phyloP scores from a whole-genome alignment of 2,329 filamentous ascomycete species.

The Capronia epimyces region DNA sequence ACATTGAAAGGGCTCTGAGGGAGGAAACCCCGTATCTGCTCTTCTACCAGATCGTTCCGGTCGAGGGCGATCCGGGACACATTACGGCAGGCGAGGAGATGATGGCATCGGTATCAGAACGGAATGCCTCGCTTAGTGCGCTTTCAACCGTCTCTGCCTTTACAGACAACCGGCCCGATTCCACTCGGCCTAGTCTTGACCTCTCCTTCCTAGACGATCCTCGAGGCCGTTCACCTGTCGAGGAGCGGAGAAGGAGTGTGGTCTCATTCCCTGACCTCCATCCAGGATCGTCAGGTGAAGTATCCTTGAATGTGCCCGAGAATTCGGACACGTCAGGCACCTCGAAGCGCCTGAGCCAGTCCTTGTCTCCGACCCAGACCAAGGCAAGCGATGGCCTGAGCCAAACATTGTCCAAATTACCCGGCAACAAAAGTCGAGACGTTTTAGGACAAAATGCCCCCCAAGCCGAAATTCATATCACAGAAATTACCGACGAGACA shows the following conservation, averaged over 20 bases:
- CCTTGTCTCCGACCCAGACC: constrained; percentile 9
- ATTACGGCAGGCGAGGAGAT: constrained; percentile 35
- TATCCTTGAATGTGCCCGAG: constrained; percentile 12
- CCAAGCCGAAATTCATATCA: constrained; percentile 14
- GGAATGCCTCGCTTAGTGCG: constrained; percentile 19
- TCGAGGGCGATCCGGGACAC: constrained; percentile 58
- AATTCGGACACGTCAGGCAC: constrained; percentile 7
- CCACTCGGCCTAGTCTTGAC: constrained; percentile 38
- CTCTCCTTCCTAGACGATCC: constrained; percentile 32
- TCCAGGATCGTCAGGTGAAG: constrained; percentile 8
- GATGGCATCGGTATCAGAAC: constrained; percentile 27
- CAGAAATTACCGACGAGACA: constrained; percentile 5
- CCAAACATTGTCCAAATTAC: constrained; percentile 17
- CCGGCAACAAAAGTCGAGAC: constrained; percentile 20
- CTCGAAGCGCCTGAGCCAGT: constrained; percentile 5
- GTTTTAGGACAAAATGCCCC: constrained; percentile 5
- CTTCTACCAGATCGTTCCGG: constrained; percentile 91
- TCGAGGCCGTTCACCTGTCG: constrained; percentile 21
- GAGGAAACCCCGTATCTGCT: constrained; percentile 91
- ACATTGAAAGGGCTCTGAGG: constrained; percentile 70
- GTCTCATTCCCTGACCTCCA: constrained; percentile 31
- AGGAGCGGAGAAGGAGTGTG: constrained; percentile 31
- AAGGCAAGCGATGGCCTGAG: constrained; percentile 26
- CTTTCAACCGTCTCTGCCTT: constrained; percentile 12
- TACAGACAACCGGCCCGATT: constrained; percentile 18